phyloP scores from a whole-genome alignment of 176 grass and related monocot genomes.

The Carex littledalei region DNA sequence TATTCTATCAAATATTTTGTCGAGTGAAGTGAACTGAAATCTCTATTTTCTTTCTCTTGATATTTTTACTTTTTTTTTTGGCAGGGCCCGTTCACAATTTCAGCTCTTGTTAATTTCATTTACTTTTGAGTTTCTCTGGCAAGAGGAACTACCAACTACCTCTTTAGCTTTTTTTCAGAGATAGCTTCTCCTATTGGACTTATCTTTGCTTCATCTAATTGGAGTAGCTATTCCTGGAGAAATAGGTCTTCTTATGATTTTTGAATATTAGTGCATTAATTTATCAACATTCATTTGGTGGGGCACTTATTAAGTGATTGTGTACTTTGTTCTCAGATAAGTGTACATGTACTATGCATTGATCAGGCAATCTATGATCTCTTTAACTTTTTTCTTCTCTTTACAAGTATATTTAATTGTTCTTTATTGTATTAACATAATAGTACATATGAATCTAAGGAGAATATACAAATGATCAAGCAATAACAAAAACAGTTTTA shows the following conservation, averaged over 20 bases:
- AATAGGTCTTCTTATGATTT: neutral
- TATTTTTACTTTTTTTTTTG: neutral
- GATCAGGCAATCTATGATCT: conserved; percentile 14
- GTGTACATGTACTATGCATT: conserved; percentile 14
- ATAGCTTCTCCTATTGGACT: neutral
- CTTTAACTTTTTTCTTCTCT: neutral
- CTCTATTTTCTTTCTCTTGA: neutral
- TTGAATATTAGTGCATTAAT: neutral
- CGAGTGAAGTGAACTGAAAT: neutral
- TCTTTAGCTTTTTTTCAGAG: neutral
- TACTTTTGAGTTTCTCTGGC: neutral
- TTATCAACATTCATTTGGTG: neutral
- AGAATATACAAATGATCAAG: neutral
- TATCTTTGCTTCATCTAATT: neutral
- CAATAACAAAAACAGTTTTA: neutral
- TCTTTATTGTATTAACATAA: too few relatives aligned
- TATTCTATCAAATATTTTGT: neutral
- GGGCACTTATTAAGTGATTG: neutral
- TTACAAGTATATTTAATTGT: neutral
- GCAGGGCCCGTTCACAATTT: neutral
- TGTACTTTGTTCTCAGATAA: neutral
- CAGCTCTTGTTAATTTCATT: neutral
- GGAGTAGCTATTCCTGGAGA: neutral
- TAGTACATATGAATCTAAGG: neutral
- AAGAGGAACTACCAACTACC: neutral